Conservation (phyloP, 2,329 filamentous ascomycete genomes). For the Cercospora sojina region DNA sequence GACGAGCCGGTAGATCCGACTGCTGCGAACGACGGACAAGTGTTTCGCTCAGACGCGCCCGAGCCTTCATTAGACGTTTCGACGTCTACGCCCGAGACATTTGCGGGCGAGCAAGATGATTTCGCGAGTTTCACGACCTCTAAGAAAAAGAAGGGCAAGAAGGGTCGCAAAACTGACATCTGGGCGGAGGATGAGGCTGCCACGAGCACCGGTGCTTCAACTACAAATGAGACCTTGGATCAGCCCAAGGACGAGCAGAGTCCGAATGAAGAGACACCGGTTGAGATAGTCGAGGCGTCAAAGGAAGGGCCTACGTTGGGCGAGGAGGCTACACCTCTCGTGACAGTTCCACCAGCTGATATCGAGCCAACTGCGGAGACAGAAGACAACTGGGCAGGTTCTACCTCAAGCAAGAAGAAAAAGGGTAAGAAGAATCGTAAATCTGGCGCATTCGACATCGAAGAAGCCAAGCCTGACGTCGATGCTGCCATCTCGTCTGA, state of each 20-base stretch:
- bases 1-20: not conserved
- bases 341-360: not conserved
- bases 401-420: constrained; percentile 37
- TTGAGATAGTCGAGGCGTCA: not conserved
- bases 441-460: not conserved
- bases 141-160: constrained; percentile 27
- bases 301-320: not conserved
- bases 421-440: not conserved
- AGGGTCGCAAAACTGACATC: not conserved
- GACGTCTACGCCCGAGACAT: not conserved
- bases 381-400: constrained; percentile 28
- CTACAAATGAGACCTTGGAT: not conserved
- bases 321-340: not conserved
- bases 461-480: not conserved
- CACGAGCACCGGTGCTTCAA: not conserved
- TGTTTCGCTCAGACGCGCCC: not conserved
- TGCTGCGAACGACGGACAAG: not conserved
- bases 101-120: not conserved
- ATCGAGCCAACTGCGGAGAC: not conserved
- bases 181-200: not conserved
- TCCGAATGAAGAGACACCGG: not conserved
- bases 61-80: not conserved
- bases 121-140: not conserved
- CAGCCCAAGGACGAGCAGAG: not conserved
- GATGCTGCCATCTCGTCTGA: not conserved